These are phyloP conservation scores for Rhododendron griersonianum DNA, from an alignment of 148 eudicot genomes.

Conservation along the genomic window DNA sequence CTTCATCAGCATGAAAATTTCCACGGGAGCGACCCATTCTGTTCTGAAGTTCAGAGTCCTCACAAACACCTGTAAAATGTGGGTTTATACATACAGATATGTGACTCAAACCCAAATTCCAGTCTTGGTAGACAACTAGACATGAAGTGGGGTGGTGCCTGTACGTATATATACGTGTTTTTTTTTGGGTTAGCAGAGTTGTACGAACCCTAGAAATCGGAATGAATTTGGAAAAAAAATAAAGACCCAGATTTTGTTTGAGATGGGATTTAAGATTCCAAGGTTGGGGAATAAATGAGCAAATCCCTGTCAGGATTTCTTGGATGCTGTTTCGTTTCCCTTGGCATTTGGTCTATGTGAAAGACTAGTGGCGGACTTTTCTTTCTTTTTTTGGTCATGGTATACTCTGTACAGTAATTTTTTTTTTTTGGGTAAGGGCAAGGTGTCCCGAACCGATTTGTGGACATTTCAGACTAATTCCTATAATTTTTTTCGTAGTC, in stretches of 20 bases:
- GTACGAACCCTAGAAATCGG: slow-evolving; percentile 11
- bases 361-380: not conserved
- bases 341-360: not conserved
- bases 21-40: slow-evolving; percentile 52
- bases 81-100: not conserved
- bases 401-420: not conserved
- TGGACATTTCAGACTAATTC: no score
- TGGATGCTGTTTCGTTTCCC: not conserved
- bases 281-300: not conserved
- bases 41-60: not conserved
- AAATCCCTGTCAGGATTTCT: not conserved
- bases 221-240: not conserved
- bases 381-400: not conserved
- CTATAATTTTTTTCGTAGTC: no score
- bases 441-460: no score
- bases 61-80: not conserved
- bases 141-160: not conserved
- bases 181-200: not conserved
- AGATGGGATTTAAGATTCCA: not conserved
- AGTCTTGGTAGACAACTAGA: no score
- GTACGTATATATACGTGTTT: not conserved
- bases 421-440: not conserved
- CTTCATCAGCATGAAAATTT: slow-evolving; percentile 45
- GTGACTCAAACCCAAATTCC: not conserved
- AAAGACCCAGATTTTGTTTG: not conserved